Percentiles rank a stretch among this genome's conserved stretches.
phyloP scores from a whole-genome alignment of 75 land plant genomes.

The Sequoiadendron giganteum region DNA sequence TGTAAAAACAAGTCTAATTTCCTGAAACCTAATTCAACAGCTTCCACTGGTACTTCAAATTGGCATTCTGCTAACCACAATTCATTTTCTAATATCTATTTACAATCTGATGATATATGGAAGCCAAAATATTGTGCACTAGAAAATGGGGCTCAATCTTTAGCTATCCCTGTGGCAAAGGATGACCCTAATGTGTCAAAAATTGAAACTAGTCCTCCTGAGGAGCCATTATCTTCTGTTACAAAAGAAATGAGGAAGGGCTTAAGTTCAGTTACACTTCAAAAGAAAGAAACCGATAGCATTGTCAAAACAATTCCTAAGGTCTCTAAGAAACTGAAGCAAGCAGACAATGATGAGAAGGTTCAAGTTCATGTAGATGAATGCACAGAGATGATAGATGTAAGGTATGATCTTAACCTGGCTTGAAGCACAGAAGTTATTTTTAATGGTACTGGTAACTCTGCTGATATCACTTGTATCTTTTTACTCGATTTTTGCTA shows the following conservation, averaged over 20 bases:
- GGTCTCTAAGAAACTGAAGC: background rate
- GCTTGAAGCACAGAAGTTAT: background rate
- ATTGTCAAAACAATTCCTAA: background rate
- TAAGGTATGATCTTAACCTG: constrained; percentile 5
- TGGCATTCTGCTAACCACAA: background rate
- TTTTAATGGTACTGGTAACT: background rate
- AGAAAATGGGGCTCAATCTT: constrained; percentile 5
- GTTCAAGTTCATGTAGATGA: background rate
- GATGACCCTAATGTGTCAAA: background rate
- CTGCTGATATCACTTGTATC: background rate
- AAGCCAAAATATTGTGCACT: background rate
- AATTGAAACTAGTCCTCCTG: background rate
- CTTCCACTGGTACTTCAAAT: background rate
- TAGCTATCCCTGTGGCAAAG: background rate
- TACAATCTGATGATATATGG: background rate
- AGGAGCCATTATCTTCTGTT: constrained; percentile 6
- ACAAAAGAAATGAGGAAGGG: background rate
- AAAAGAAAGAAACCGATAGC: background rate
- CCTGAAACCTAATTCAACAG: constrained; percentile 5
- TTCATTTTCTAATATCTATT: background rate
- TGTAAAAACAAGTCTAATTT: background rate
- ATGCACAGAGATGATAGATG: background rate
- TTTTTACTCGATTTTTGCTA: background rate
- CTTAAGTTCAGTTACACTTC: background rate
- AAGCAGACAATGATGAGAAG: background rate